Conservation (phyloP, 768 basidiomycete species). For the Termitomyces sp. region DNA sequence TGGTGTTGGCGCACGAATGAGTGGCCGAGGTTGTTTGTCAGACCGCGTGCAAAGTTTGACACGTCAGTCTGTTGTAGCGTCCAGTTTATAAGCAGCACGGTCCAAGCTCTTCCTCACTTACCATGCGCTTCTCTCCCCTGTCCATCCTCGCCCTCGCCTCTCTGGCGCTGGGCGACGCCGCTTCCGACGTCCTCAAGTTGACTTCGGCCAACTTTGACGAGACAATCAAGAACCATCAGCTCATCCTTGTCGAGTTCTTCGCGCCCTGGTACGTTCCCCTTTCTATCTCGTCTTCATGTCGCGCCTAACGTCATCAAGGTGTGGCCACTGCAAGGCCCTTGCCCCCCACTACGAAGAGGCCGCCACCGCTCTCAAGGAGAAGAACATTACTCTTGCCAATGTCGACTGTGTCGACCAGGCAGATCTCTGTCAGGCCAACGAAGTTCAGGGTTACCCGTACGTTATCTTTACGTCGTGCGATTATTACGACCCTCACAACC, state of each 20-base stretch:
- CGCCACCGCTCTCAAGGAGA: constrained; percentile 87
- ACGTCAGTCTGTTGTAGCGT: constrained; percentile 35
- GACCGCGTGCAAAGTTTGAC: constrained; percentile 25
- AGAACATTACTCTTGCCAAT: constrained; percentile 86
- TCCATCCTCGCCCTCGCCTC: constrained; percentile 48
- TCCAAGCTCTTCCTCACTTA: constrained; percentile 19
- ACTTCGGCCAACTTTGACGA: constrained; percentile 65
- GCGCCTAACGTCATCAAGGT: constrained; percentile 41
- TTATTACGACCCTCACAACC: neutral
- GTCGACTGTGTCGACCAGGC: constrained; percentile 96
- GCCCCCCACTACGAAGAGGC: constrained; percentile 94
- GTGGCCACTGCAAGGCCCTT: constrained; percentile 93
- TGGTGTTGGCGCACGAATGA: neutral
- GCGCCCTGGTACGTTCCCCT: constrained; percentile 60
- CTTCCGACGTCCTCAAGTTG: constrained; percentile 81
- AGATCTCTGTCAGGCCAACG: constrained; percentile 85
- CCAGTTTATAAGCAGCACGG: constrained; percentile 22
- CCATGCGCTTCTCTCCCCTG: constrained; percentile 64
- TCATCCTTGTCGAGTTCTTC: constrained; percentile 94
- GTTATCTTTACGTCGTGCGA: constrained; percentile 20
- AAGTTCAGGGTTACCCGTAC: constrained; percentile 92
- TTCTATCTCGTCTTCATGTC: neutral
- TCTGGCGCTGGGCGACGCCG: constrained; percentile 46
- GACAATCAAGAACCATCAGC: constrained; percentile 54
- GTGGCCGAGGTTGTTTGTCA: constrained; percentile 12